These are phyloP conservation scores for Oidiodendron maius DNA, from an alignment of 495 filamentous ascomycete genomes.

Conservation along the genomic window DNA sequence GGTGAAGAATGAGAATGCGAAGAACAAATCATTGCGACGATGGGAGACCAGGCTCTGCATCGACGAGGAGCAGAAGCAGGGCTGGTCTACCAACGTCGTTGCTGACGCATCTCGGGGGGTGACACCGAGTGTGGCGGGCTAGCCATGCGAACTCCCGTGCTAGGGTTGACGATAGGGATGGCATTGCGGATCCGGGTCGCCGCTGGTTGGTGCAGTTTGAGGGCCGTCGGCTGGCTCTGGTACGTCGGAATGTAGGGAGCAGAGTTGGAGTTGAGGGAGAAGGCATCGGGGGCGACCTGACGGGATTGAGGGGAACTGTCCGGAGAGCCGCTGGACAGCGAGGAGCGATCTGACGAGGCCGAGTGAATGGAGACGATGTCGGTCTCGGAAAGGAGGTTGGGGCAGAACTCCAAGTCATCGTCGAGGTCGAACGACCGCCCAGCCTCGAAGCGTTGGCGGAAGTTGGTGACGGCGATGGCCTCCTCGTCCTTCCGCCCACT, in stretches of 20 bases:
- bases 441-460: conserved; percentile 82
- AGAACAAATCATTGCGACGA: conserved; percentile 17
- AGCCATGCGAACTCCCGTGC: conserved; percentile 65
- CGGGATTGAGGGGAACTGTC: conserved; percentile 77
- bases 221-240: conserved; percentile 43
- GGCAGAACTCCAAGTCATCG: conserved; percentile 96
- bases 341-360: conserved; percentile 92
- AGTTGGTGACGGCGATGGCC: conserved; percentile 62
- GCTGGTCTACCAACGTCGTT: conserved; percentile 41
- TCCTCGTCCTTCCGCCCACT: conserved; percentile 83
- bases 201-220: conserved; percentile 81
- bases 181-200: conserved; percentile 87
- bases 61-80: conserved; percentile 15
- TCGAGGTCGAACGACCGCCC: conserved; percentile 94
- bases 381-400: conserved; percentile 85
- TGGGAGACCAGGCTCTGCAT: conserved; percentile 16
- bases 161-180: conserved; percentile 97
- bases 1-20: conserved; percentile 15
- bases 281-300: conserved; percentile 61
- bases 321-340: conserved; percentile 88
- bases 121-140: conserved; percentile 91
- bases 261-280: conserved; percentile 73
- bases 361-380: conserved; percentile 60
- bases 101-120: conserved; percentile 69
- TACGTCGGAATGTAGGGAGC: conserved; percentile 63